phyloP scores from a whole-genome alignment of 495 filamentous ascomycete species.

The Xylaria grammica region DNA sequence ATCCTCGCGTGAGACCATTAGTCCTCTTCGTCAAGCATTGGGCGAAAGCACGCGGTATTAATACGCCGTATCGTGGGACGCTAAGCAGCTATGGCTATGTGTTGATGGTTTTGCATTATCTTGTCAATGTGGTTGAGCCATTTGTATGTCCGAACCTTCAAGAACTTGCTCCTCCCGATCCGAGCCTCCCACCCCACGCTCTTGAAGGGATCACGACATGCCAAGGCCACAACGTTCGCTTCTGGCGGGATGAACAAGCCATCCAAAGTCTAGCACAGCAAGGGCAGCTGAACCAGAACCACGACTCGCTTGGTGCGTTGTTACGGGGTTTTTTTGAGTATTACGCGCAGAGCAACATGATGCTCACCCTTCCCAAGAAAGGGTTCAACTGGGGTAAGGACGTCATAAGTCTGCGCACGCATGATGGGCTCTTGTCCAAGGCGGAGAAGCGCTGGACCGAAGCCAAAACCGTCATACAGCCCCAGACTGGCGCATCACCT shows the following conservation, averaged over 20 bases:
- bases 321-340: conserved; percentile 83
- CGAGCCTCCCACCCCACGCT: conserved; percentile 45
- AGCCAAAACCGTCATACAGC: conserved; percentile 62
- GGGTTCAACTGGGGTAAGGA: conserved; percentile 75
- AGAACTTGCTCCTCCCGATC: conserved; percentile 50
- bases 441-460: conserved; percentile 76
- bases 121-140: conserved; percentile 76
- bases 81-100: conserved; percentile 87
- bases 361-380: conserved; percentile 42
- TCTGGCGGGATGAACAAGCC: conserved; percentile 70
- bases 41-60: conserved; percentile 81
- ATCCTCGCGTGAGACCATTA: conserved; percentile 73
- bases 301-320: conserved; percentile 65
- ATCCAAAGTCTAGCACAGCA: conserved; percentile 58
- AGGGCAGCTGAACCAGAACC: conserved; percentile 63
- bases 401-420: conserved; percentile 72
- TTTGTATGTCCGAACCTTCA: conserved; percentile 84
- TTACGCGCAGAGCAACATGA: conserved; percentile 61
- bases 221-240: conserved; percentile 65
- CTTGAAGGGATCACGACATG: conserved; percentile 49
- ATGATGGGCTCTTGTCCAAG: conserved; percentile 70
- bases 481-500: conserved; percentile 21
- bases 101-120: conserved; percentile 91
- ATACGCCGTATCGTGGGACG: conserved; percentile 79
- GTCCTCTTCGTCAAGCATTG: conserved; percentile 84